Evolutionary conservation across 805 yeast species (phyloP).

Genomic region (Candida dajiaensis): DNA sequence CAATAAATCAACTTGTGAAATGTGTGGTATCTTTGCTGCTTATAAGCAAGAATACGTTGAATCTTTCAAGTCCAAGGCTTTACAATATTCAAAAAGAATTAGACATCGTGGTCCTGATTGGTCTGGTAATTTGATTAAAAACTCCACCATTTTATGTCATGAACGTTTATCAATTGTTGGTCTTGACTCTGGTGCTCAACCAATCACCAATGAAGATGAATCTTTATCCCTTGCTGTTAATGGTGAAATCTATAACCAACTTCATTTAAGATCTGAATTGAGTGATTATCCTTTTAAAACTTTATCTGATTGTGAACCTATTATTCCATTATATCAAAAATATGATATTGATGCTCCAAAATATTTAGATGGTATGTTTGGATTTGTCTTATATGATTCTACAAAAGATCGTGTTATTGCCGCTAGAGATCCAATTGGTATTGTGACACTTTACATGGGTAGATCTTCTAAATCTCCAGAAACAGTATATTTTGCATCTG

Average conservation of each 20-base stretch:
- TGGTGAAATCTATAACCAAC: constrained; percentile 98
- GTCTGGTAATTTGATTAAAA: constrained; percentile 82
- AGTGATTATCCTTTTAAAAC: constrained; percentile 75
- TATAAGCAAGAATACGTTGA: constrained; percentile 76
- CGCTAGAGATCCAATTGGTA: constrained; percentile 98
- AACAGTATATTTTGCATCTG: constrained; percentile 87
- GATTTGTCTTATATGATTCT: constrained; percentile 86
- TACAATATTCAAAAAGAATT: constrained; percentile 84
- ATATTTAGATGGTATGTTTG: constrained; percentile 96
- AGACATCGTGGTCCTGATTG: constrained; percentile 99
- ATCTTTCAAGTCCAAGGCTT: constrained; percentile 78
- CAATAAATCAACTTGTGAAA: constrained; percentile 30
- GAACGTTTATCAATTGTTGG: constrained; percentile 98
- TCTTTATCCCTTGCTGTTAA: constrained; percentile 77
- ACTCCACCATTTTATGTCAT: constrained; percentile 81
- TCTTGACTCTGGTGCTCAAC: constrained; percentile 97
- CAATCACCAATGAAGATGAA: constrained; percentile 78
- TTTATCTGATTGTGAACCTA: constrained; percentile 94
- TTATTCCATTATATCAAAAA: constrained; percentile 86
- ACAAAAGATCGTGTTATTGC: constrained; percentile 84
- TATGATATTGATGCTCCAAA: constrained; percentile 89
- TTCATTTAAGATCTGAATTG: constrained; percentile 73
- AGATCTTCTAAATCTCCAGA: constrained; percentile 59
- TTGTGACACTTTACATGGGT: constrained; percentile 95
- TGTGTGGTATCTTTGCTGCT: constrained; percentile 99